These are phyloP conservation scores for Triglochin maritima DNA, from an alignment of 106 monocot species.

Conservation along the genomic window DNA sequence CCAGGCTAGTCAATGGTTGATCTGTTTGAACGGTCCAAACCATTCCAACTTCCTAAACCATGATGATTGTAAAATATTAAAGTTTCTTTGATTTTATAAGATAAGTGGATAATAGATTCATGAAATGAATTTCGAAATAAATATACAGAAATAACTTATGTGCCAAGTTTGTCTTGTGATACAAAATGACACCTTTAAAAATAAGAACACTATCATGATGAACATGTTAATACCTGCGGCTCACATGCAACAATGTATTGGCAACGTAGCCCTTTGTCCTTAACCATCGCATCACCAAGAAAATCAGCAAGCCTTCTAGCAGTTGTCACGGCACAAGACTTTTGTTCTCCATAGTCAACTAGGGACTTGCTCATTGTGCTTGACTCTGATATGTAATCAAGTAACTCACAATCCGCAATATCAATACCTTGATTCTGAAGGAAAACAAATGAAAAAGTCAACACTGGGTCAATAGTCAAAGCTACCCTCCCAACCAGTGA, in stretches of 20 bases:
- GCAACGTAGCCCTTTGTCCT: conserved; percentile 89
- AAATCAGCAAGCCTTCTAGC: conserved; percentile 92
- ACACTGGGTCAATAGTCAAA: neutral
- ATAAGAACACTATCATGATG: neutral
- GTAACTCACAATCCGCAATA: conserved; percentile 89
- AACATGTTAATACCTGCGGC: conserved; percentile 44
- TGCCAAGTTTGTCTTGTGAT: neutral
- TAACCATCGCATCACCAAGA: conserved; percentile 93
- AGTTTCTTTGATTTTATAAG: too few species aligned
- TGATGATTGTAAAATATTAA: too few species aligned
- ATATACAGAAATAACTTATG: too few species aligned
- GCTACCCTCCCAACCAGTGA: neutral
- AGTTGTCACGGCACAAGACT: conserved; percentile 96
- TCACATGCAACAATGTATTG: conserved; percentile 89
- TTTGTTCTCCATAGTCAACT: conserved; percentile 83
- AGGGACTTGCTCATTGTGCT: conserved; percentile 99
- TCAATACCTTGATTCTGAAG: conserved; percentile 89
- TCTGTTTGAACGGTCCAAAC: too few species aligned
- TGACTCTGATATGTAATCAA: conserved; percentile 96
- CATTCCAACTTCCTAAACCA: too few species aligned
- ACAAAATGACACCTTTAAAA: neutral
- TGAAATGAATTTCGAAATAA: too few species aligned
- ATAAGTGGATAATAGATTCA: too few species aligned
- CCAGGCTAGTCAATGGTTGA: too few species aligned
- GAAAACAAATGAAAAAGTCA: neutral